These are phyloP conservation scores for Entophlyctis helioformis DNA, from an alignment of 192 early-diverging fungal genomes.

Conservation along the genomic window DNA sequence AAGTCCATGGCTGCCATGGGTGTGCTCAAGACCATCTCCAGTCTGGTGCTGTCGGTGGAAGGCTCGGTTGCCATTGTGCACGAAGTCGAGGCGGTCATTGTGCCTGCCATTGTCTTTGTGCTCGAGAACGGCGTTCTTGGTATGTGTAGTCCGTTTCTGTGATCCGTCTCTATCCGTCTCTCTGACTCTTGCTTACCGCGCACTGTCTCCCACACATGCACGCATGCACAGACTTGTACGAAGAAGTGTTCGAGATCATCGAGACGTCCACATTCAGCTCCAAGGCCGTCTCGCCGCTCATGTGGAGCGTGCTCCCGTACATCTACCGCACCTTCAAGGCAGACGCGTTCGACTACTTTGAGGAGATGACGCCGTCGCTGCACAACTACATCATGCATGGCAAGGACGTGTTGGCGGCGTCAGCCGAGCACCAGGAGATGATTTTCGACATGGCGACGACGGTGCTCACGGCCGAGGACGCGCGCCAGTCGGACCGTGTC, in stretches of 20 bases:
- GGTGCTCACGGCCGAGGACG: constrained; percentile 21
- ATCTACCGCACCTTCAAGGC: constrained; percentile 70
- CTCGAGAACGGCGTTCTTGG: constrained; percentile 62
- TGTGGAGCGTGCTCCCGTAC: constrained; percentile 73
- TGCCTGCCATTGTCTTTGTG: constrained; percentile 67
- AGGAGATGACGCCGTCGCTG: constrained; percentile 81
- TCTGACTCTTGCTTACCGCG: too few species aligned
- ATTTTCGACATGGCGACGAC: constrained; percentile 80
- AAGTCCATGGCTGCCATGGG: constrained; percentile 84
- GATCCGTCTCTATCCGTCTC: too few species aligned
- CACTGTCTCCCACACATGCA: not conserved
- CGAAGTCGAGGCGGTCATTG: constrained; percentile 65
- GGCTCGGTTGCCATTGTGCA: constrained; percentile 64
- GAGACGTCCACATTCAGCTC: constrained; percentile 77
- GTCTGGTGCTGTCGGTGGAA: constrained; percentile 73
- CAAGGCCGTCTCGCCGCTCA: constrained; percentile 68
- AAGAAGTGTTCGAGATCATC: constrained; percentile 79
- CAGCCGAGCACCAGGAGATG: constrained; percentile 54
- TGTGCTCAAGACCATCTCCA: constrained; percentile 79
- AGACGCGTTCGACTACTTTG: constrained; percentile 75
- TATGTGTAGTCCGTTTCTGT: too few species aligned
- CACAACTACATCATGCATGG: constrained; percentile 88
- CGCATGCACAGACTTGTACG: constrained; percentile 54
- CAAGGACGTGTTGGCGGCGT: constrained; percentile 58
- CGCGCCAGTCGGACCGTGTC: constrained; percentile 70